Conservation (phyloP, 768 basidiomycete species). For the Amanita inopinata region DNA sequence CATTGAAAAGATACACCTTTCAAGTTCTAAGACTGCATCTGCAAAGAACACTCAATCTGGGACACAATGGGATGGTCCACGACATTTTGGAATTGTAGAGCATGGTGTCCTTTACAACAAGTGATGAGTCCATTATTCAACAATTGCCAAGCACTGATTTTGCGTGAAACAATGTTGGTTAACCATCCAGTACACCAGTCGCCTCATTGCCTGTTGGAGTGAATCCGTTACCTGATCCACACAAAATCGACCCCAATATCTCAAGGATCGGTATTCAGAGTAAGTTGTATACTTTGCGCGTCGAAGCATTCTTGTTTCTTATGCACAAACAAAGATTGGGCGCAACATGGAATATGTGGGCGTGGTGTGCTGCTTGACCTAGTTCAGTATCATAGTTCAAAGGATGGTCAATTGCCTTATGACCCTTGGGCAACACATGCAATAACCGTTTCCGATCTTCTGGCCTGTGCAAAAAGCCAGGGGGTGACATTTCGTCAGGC, state of each 20-base stretch:
- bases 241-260: conserved; percentile 33
- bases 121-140: conserved; percentile 21
- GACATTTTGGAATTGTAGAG: conserved; percentile 44
- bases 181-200: conserved; percentile 30
- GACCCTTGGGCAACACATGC: conserved; percentile 52
- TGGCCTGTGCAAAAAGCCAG: conserved; percentile 48
- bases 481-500: conserved; percentile 49
- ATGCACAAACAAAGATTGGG: conserved; percentile 42
- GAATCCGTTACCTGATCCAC: conserved; percentile 38
- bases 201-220: conserved; percentile 34
- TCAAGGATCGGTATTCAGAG: conserved; percentile 60
- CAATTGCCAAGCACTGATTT: conserved; percentile 2
- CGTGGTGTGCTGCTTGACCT: conserved; percentile 61
- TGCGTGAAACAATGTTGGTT: conserved; percentile 1
- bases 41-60: conserved; percentile 61
- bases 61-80: conserved; percentile 61
- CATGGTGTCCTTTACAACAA: conserved; percentile 57
- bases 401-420: conserved; percentile 36
- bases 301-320: conserved; percentile 2
- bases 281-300: conserved; percentile 22
- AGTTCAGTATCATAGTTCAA: conserved; percentile 39
- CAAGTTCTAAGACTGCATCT: conserved; percentile 16
- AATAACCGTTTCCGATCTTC: conserved; percentile 43
- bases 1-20: conserved; percentile 37
- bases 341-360: conserved; percentile 59